Evolutionary conservation across 768 basidiomycete species (phyloP).

Genomic region (Mycena kentingensis): DNA sequence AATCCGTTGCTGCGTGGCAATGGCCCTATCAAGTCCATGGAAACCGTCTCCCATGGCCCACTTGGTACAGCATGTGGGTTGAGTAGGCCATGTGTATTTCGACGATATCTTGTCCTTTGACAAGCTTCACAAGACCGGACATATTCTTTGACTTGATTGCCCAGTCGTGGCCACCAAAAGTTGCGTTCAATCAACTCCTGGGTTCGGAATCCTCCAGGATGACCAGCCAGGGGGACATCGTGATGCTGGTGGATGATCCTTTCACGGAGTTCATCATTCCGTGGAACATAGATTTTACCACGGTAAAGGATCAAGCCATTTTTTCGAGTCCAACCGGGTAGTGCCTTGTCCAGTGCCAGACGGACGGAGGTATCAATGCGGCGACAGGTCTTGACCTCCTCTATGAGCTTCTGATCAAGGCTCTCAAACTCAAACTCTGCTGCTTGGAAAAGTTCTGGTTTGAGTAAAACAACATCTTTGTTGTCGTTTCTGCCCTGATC

Average conservation of each 20-base stretch:
- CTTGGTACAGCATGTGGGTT: conserved; percentile 16
- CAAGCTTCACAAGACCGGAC: conserved; percentile 4
- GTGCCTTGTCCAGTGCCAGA: too few species aligned
- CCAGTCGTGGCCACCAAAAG: conserved; percentile 14
- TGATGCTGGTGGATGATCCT: conserved; percentile 27
- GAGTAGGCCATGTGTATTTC: conserved; percentile 32
- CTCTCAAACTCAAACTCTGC: too few species aligned
- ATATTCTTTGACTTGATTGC: too few species aligned
- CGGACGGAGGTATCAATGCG: too few species aligned
- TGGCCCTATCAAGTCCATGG: too few species aligned
- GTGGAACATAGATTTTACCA: conserved; percentile 13
- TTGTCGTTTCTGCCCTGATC: too few species aligned
- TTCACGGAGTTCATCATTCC: conserved; percentile 12
- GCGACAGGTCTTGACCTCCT: too few species aligned
- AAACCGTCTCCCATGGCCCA: too few species aligned
- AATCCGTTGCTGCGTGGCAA: background rate
- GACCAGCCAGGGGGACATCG: conserved; percentile 31
- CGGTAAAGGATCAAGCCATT: background rate
- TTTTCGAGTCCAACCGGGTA: background rate
- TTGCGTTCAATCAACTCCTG: conserved; percentile 25
- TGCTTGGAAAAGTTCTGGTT: too few species aligned
- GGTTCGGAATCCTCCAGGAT: conserved; percentile 33
- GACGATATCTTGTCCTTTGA: conserved; percentile 35
- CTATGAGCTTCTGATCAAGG: too few species aligned
- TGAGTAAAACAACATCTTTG: too few species aligned